Evolutionary conservation across 345 rosid species (phyloP).

Genomic region (Citrus medica): DNA sequence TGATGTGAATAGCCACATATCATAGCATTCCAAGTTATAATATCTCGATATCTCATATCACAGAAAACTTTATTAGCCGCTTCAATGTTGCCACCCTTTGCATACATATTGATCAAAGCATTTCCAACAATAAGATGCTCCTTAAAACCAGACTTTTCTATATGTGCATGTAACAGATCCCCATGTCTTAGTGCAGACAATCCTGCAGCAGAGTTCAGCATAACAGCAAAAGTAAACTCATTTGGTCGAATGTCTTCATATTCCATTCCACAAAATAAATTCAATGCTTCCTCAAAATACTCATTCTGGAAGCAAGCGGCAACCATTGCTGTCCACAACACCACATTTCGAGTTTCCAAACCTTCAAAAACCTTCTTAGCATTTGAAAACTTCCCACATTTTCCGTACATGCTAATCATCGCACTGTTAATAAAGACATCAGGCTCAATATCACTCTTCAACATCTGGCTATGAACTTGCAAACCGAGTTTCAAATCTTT

Average conservation of each 20-base stretch:
- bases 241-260: constrained; percentile 45
- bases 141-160: constrained; percentile 49
- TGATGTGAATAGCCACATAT: constrained; percentile 79
- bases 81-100: constrained; percentile 56
- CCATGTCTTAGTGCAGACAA: constrained; percentile 59
- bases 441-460: constrained; percentile 31
- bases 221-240: constrained; percentile 57
- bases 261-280: constrained; percentile 47
- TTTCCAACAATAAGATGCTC: constrained; percentile 58
- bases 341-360: constrained; percentile 42
- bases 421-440: constrained; percentile 45
- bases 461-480: constrained; percentile 53
- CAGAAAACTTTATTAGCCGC: constrained; percentile 50
- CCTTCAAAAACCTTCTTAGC: constrained; percentile 53
- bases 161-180: constrained; percentile 41
- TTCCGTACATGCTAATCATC: constrained; percentile 74
- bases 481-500: constrained; percentile 51
- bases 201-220: constrained; percentile 60
- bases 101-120: constrained; percentile 73
- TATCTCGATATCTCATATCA: constrained; percentile 34
- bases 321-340: constrained; percentile 60
- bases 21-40: constrained; percentile 66
- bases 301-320: constrained; percentile 67
- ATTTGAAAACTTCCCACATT: constrained; percentile 44
- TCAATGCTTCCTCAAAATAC: constrained; percentile 65